Conservation (phyloP, 2,329 filamentous ascomycete genomes). For the Colletotrichum tropicale region DNA sequence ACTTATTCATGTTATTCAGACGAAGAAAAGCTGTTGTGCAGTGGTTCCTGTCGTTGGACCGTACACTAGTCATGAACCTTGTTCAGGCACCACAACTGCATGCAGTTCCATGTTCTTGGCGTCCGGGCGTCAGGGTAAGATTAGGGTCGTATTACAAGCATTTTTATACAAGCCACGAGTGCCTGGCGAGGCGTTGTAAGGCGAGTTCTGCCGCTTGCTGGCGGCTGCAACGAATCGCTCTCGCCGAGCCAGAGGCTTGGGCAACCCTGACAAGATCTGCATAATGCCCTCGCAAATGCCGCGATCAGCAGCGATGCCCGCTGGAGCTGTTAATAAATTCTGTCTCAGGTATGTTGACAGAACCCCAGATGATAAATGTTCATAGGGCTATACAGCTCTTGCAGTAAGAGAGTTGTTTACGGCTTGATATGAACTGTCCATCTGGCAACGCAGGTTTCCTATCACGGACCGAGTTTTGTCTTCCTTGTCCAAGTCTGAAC, state of each 20-base stretch:
- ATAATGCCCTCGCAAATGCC: background rate
- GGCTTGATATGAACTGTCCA: background rate
- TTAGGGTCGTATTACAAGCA: conserved; percentile 11
- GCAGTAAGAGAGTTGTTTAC: background rate
- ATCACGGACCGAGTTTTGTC: background rate
- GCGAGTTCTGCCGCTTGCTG: background rate
- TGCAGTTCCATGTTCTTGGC: background rate
- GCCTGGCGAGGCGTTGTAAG: background rate
- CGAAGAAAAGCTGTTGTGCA: background rate
- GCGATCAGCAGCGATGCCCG: background rate
- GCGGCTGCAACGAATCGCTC: background rate
- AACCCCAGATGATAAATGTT: background rate
- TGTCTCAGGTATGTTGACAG: conserved; percentile 9
- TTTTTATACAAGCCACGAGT: background rate
- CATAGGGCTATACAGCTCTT: background rate
- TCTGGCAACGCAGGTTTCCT: background rate
- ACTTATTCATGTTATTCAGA: background rate
- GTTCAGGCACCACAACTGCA: background rate
- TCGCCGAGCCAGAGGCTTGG: background rate
- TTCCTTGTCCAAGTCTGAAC: background rate
- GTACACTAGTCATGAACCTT: conserved; percentile 17
- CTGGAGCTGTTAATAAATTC: background rate
- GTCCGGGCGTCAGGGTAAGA: background rate
- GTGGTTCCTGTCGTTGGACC: background rate
- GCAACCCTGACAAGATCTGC: conserved; percentile 4